Conservation (phyloP, 2,329 filamentous ascomycete genomes). For the Trichoderma guizhouense region DNA sequence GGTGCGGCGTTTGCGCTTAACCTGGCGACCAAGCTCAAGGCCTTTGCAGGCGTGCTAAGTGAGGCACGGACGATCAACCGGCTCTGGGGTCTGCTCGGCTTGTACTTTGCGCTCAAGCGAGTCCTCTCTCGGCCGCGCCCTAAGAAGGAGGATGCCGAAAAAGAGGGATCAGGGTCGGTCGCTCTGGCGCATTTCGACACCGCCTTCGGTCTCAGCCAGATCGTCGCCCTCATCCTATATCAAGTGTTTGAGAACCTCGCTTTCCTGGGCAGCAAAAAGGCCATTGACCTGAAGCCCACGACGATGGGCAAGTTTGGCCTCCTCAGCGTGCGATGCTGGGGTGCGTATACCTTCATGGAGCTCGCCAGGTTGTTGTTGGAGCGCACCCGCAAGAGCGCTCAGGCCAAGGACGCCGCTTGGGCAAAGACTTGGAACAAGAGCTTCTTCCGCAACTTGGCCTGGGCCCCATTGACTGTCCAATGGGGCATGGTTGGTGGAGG, state of each 20-base stretch:
- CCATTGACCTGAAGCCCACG: slow-evolving; percentile 57
- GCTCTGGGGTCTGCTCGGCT: slow-evolving; percentile 71
- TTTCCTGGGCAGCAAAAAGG: slow-evolving; percentile 70
- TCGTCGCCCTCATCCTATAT: slow-evolving; percentile 64
- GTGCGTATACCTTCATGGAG: slow-evolving; percentile 72
- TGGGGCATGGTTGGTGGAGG: slow-evolving; percentile 69
- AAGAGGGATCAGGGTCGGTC: slow-evolving; percentile 22
- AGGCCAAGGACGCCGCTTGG: slow-evolving; percentile 42
- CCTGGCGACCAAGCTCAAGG: slow-evolving; percentile 53
- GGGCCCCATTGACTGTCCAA: slow-evolving; percentile 79
- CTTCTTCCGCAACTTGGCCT: slow-evolving; percentile 67
- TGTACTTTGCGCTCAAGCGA: slow-evolving; percentile 66
- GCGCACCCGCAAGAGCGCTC: slow-evolving; percentile 38
- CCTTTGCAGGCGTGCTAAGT: slow-evolving; percentile 61
- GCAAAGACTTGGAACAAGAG: slow-evolving; percentile 58
- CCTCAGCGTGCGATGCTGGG: slow-evolving; percentile 79
- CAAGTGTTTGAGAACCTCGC: slow-evolving; percentile 81
- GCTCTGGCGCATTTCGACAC: slow-evolving; percentile 38
- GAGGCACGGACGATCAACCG: slow-evolving; percentile 71
- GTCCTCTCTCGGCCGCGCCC: slow-evolving; percentile 38
- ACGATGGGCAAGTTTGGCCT: slow-evolving; percentile 60
- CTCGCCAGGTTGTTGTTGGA: slow-evolving; percentile 60
- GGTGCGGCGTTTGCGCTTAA: slow-evolving; percentile 45
- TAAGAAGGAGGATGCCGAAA: slow-evolving; percentile 22
- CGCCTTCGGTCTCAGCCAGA: slow-evolving; percentile 62